A percentile compares a stretch with the other conserved stretches of the same genome.
Evolutionary conservation across 2,329 filamentous ascomycete species (phyloP).

Genomic region (Ceratocystis harringtonii): DNA sequence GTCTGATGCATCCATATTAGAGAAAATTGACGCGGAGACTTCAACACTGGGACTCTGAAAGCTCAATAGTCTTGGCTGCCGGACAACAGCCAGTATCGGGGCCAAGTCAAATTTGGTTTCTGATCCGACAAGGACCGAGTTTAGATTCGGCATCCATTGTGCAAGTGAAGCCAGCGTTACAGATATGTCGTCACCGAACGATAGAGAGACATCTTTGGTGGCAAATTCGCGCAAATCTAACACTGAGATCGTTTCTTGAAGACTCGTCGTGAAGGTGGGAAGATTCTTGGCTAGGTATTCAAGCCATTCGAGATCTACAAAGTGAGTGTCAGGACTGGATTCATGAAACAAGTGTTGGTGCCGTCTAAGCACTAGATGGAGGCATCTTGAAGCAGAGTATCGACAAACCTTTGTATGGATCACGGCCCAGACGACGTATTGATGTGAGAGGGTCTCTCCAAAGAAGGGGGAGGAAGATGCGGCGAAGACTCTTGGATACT

Average conservation of each 20-base stretch:
- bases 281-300: conserved; percentile 2
- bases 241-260: conserved; percentile 11
- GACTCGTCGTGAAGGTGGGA: not conserved
- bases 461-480: conserved; percentile 35
- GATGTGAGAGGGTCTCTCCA: conserved; percentile 37
- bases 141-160: conserved; percentile 9
- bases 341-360: not conserved
- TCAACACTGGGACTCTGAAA: not conserved
- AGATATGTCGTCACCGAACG: not conserved
- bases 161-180: conserved; percentile 5
- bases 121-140: conserved; percentile 4
- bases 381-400: not conserved
- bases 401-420: conserved; percentile 31
- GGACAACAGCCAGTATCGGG: conserved; percentile 3
- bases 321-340: not conserved
- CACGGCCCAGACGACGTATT: conserved; percentile 27
- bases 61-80: conserved; percentile 1
- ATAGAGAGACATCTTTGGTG: conserved; percentile 5
- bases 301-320: conserved; percentile 11
- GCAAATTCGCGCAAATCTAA: conserved; percentile 11
- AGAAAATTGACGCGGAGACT: conserved; percentile 23
- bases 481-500: conserved; percentile 34
- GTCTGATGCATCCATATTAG: conserved; percentile 24
- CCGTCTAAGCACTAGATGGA: not conserved
- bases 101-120: conserved; percentile 9